Evolutionary conservation across 2,329 filamentous ascomycete species (phyloP), one percentile per base, ranked within the genome.

Genomic region (Apiospora saccharicola): DNA sequence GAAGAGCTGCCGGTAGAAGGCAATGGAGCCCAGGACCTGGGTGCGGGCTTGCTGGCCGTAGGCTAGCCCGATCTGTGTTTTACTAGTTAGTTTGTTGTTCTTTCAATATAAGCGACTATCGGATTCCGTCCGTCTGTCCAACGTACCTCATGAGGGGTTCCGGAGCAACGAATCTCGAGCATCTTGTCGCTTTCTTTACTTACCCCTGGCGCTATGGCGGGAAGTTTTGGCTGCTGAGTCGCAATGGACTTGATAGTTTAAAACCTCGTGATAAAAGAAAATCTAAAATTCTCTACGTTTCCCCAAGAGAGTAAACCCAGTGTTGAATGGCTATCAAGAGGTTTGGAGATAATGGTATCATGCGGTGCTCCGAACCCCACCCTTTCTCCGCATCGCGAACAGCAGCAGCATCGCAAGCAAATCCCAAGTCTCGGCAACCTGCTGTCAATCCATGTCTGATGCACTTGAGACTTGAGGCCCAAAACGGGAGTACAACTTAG

Each of bases 1-100:
- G 72, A 84, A 84, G n/a, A 83, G 74, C 0, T 72, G 72, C 44
- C 71, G 71, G 72, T 85, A 85, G 74, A 84, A 83, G 7, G 61
- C 70, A 69, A 84, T 78, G n/a, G 80, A 80, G 30, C 78, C 75
- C 10, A 73, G 67, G 71, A 85, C 80, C 69, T 80, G 76, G 7
- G 74, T 69, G 46, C 75, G 77, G 12, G 81, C 82, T 19, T 73
- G 24, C 19, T 64, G 57, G 47, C 82, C 82, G 72, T 85, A 82
- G 1, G 77, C 76, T 14, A 79, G 44, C 10, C 83, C 83, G 68
- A 85, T 82, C 79, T 83, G 70, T 61, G 16, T 71, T 19, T 78
- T 76, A 67, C 24, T 6, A 64, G 34, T 13, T 41, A 22, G 13
- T 12, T 1, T 46, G 13, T 30, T 30, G 26, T 30, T 30, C 4